Conservation (phyloP, 2,329 filamentous ascomycete species). For the Thyridium curvatum region DNA sequence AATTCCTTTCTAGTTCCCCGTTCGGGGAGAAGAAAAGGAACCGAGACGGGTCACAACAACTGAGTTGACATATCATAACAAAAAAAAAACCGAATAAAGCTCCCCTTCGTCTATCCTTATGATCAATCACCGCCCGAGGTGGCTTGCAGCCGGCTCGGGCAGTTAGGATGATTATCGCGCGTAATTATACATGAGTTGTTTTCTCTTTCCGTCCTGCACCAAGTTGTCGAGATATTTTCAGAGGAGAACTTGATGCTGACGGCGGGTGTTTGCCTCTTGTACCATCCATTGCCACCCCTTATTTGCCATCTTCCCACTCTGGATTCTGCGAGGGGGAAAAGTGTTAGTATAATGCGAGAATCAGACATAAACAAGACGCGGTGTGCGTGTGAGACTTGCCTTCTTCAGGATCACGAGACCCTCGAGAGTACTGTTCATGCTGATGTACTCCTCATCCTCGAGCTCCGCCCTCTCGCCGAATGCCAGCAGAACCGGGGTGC, state of each 20-base stretch:
- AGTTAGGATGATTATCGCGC: conserved; percentile 3
- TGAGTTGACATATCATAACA: conserved; percentile 1
- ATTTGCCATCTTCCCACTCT: conserved; percentile 47
- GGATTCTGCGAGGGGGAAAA: conserved; percentile 35
- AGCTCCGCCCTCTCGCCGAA: conserved; percentile 94
- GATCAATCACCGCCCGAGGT: not conserved
- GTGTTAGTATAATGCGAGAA: not conserved
- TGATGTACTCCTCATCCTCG: conserved; percentile 96
- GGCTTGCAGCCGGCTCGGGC: not conserved
- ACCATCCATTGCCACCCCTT: conserved; percentile 7
- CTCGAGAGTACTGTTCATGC: conserved; percentile 84
- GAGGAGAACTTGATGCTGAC: not conserved
- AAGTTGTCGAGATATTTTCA: not conserved
- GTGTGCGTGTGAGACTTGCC: conserved; percentile 47
- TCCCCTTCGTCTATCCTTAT: conserved; percentile 4
- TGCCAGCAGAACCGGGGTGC: conserved; percentile 92
- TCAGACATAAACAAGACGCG: not conserved
- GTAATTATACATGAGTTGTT: conserved; percentile 1
- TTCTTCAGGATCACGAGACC: conserved; percentile 94
- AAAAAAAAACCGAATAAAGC: conserved; percentile 8
- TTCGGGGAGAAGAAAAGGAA: too few relatives aligned
- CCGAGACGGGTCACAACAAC: too few relatives aligned
- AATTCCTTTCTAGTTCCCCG: too few relatives aligned
- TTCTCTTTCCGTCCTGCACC: not conserved
- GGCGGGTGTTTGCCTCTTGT: not conserved